Conservation (phyloP, 495 filamentous ascomycete species). For the Penicillium subrubescens region DNA sequence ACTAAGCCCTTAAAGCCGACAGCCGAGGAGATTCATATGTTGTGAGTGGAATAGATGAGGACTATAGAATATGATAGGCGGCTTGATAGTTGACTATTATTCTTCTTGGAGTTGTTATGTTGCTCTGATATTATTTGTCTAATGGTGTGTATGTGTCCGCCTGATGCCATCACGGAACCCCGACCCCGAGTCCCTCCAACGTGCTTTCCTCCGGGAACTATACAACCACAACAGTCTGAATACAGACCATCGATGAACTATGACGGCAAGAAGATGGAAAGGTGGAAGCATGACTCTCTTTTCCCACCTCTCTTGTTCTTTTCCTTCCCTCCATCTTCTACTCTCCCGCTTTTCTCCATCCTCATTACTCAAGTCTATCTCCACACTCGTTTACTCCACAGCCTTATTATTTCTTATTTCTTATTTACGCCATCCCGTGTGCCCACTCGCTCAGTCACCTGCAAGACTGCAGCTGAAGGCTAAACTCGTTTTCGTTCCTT, state of each 20-base stretch:
- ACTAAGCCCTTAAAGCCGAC: slow-evolving; percentile 7
- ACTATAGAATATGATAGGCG: neutral
- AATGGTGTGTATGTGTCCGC: slow-evolving; percentile 12
- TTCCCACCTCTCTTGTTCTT: neutral
- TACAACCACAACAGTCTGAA: neutral
- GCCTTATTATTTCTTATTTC: slow-evolving; percentile 8
- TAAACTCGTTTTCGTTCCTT: slow-evolving; percentile 4
- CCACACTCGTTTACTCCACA: slow-evolving; percentile 21
- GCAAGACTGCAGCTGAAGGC: slow-evolving; percentile 15
- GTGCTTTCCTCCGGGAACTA: slow-evolving; percentile 5
- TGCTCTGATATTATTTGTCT: neutral
- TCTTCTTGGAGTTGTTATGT: neutral
- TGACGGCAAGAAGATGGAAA: neutral
- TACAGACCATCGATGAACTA: neutral
- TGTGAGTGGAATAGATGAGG: neutral
- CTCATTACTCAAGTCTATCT: neutral
- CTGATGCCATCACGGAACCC: slow-evolving; percentile 28
- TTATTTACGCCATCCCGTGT: slow-evolving; percentile 32
- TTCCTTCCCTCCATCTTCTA: slow-evolving; percentile 5
- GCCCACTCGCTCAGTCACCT: slow-evolving; percentile 27
- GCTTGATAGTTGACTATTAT: neutral
- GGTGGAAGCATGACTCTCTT: neutral
- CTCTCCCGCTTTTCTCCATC: neutral
- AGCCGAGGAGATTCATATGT: neutral
- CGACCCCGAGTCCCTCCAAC: slow-evolving; percentile 1